Base-by-base conservation (phyloP, 768 basidiomycete species). In the Megacollybia marginata region DNA sequence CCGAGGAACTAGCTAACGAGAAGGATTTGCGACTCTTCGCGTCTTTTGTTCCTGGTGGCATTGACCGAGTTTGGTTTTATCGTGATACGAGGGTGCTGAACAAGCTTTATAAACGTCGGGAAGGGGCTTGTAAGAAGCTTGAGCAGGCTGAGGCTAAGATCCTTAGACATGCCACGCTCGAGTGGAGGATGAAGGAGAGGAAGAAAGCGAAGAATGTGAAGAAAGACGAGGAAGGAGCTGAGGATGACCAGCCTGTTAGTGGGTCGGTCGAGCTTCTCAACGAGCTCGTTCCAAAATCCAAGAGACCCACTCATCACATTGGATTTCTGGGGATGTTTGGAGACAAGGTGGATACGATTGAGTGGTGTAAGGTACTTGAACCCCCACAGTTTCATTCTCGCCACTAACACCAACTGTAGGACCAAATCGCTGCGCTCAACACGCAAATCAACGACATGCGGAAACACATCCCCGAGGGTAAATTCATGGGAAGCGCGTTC, bases 21-120 rank as follows among this genome's bases (percentile, higher is more conserved):
- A 62, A 67, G 23, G 70, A 72, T 33, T 62, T 80, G 11, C 63
- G 69, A 18, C 74, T 72, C 35, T 78, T 82, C 54, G 77, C 79
- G 32, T 76, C 74, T 52, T 82, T 82, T 55, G 74, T 86, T 2
- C 85, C 85, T 2, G 85, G 85, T 12, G 85, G 85, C 0, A 74
- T 85, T 16, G 76, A 80, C 55, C 69, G 74, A 44, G 75, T 88
- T 34, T 89, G 85, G 85, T 64, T 87, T 42, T 80, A 81, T 54
- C 69, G 82, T 50, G 80, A 73, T 53, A 75, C 74, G 4, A 71
- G 58, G 49, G 55, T 54, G 2, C 61, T 77, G 35, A 77, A 76
- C 54, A 63, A 68, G 31, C 48, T 69, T 0, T 79, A 71, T 55
- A 64, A 68, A 35, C 57, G 69, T 56, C 63, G 78, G 57, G 64